A percentile compares a stretch with the other conserved stretches of the same genome.
Conservation (phyloP, 2,329 filamentous ascomycete species). For the Kalaharituber pfeilii region DNA sequence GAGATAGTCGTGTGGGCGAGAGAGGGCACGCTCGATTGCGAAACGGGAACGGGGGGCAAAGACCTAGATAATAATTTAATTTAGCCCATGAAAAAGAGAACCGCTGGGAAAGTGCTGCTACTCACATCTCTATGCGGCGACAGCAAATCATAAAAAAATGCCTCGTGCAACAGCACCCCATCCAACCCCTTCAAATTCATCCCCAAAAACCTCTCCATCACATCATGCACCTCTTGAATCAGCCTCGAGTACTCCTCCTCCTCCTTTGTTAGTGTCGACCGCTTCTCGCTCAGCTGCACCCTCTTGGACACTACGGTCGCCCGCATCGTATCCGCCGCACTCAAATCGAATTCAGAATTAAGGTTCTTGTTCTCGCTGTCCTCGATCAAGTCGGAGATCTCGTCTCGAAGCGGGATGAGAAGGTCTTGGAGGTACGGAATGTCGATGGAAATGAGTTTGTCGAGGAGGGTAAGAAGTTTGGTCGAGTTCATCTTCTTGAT, state of each 20-base stretch:
- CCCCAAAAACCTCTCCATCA: slow-evolving; percentile 34
- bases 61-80: slow-evolving; percentile 25
- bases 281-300: slow-evolving; percentile 61
- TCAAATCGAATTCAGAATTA: slow-evolving; percentile 32
- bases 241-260: slow-evolving; percentile 54
- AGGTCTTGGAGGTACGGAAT: background rate
- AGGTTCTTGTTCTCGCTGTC: slow-evolving; percentile 24
- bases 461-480: slow-evolving; percentile 30
- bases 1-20: slow-evolving; percentile 59
- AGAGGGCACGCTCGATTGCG: slow-evolving; percentile 53
- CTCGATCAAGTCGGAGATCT: slow-evolving; percentile 20
- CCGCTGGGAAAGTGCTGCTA: background rate
- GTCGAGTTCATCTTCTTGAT: slow-evolving; percentile 38
- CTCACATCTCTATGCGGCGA: slow-evolving; percentile 46
- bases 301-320: slow-evolving; percentile 68
- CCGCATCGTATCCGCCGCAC: slow-evolving; percentile 41
- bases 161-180: slow-evolving; percentile 46
- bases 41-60: slow-evolving; percentile 57
- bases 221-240: slow-evolving; percentile 39
- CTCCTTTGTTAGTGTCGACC: slow-evolving; percentile 49
- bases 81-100: background rate
- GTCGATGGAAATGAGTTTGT: slow-evolving; percentile 27
- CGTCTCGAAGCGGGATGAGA: slow-evolving; percentile 18
- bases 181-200: slow-evolving; percentile 30
- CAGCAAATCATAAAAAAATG: slow-evolving; percentile 57